Base-by-base conservation (phyloP, 2,329 filamentous ascomycete genomes). In the Claviceps sorghi region DNA sequence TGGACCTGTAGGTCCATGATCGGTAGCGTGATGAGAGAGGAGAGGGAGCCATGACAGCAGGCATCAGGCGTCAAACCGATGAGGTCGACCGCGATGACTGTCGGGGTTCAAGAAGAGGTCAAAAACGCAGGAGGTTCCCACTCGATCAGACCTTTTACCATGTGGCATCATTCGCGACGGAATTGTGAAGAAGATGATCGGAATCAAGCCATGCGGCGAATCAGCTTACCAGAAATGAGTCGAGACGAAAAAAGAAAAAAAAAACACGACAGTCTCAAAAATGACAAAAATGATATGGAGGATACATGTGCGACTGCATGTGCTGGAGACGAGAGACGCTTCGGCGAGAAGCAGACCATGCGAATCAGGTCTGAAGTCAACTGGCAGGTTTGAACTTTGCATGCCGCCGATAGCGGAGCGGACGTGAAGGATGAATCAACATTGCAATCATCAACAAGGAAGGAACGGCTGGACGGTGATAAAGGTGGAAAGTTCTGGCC, bases 101-200 rank as follows among this genome's bases (percentile, higher is more conserved):
- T 30, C 42, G 38, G 29, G 30, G 36, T 15, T 34, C 21, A 41
- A 26, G 45, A 36, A 46, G 49, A 19, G 49, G 32, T 40, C 61
- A 61, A 62, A 65, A 64, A 69, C 76, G 74, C 76, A 71, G 73
- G 64, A 64, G 66, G 65, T 62, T 66, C 66, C 67, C 62, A 62
- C 65, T 69, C 67, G 66, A 73, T 82, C 77, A 70, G 78, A 78
- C 78, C 78, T 81, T 82, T 82, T 82, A 81, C 78, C 78, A 78
- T 66, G 56, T 51, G 62, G 73, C 76, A 80, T 81, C 78, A 77
- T 72, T 62, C 59, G 62, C 65, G 48, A 55, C 32, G 44, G 52
- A 17, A 22, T 38, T 11, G 48, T 29, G 17, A 19, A 46, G 38
- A 17, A 49, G 3, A 19, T 34, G 17, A 41, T 4, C 15, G 29